Conservation (phyloP, 805 yeast genomes). For the Priceomyces medius region DNA sequence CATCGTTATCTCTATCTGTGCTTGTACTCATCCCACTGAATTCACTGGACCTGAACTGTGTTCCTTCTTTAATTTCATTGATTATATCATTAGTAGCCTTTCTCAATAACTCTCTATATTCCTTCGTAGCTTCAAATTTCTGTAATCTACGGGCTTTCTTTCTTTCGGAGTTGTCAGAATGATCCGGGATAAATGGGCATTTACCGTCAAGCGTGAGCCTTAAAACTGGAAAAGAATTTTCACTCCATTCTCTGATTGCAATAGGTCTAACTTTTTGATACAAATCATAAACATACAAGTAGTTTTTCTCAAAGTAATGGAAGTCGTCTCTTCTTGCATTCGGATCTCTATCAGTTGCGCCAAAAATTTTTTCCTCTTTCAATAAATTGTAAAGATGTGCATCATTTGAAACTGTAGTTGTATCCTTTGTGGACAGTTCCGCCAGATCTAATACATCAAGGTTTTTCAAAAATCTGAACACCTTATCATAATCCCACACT, state of each 20-base stretch:
- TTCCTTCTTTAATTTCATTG: conserved; percentile 23
- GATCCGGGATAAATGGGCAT: conserved; percentile 77
- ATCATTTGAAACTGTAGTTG: conserved; percentile 3
- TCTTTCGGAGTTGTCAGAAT: conserved; percentile 39
- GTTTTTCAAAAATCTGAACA: conserved; percentile 71
- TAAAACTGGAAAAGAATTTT: conserved; percentile 54
- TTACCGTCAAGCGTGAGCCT: conserved; percentile 67
- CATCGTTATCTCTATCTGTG: conserved; percentile 22
- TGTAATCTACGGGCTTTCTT: conserved; percentile 39
- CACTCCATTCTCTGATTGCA: conserved; percentile 76
- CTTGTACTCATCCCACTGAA: conserved; percentile 28
- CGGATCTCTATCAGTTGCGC: conserved; percentile 88
- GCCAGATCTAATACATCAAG: conserved; percentile 44
- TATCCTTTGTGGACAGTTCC: conserved; percentile 12
- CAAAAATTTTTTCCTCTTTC: conserved; percentile 80
- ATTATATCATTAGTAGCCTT: conserved; percentile 34
- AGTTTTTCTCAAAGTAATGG: conserved; percentile 70
- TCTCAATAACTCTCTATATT: conserved; percentile 39
- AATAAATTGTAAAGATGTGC: conserved; percentile 49
- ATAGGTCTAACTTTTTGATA: conserved; percentile 78
- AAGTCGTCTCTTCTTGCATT: conserved; percentile 80
- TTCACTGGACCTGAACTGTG: conserved; percentile 11
- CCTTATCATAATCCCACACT: conserved; percentile 87
- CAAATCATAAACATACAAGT: conserved; percentile 76
- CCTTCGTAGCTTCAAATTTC: conserved; percentile 41